These are phyloP conservation scores for Endocladia muricata DNA, from an alignment of 31 red algal genomes.

Conservation along the genomic window DNA sequence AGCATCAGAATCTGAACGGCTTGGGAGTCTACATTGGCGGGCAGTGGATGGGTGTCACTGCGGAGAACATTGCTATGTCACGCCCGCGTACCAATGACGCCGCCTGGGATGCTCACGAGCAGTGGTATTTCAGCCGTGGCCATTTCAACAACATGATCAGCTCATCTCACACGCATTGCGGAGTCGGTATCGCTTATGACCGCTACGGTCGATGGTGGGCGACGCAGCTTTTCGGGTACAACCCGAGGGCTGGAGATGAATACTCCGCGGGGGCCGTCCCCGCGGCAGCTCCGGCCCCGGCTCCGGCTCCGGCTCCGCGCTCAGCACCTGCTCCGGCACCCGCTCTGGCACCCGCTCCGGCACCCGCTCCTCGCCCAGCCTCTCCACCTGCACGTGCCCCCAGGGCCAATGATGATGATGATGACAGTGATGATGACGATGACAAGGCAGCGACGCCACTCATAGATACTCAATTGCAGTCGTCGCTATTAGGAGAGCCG, in stretches of 20 bases:
- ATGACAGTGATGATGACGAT: neutral
- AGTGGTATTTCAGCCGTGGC: slow-evolving; percentile 19
- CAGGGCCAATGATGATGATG: neutral
- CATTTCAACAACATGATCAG: slow-evolving; percentile 47
- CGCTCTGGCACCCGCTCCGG: slow-evolving; percentile 2
- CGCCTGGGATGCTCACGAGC: slow-evolving; percentile 35
- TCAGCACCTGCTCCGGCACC: neutral
- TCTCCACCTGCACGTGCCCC: neutral
- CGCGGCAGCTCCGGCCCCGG: neutral
- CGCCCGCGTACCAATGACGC: slow-evolving; percentile 22
- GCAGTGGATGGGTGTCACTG: slow-evolving; percentile 27
- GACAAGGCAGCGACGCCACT: neutral
- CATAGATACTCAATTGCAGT: neutral
- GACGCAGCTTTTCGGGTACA: slow-evolving; percentile 39
- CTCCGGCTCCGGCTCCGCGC: neutral
- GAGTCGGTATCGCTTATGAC: slow-evolving; percentile 36
- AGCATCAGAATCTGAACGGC: slow-evolving; percentile 25
- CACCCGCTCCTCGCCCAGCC: neutral
- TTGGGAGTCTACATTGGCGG: slow-evolving; percentile 17
- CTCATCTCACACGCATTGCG: slow-evolving; percentile 28
- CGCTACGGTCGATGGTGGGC: slow-evolving; percentile 30
- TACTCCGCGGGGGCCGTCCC: neutral
- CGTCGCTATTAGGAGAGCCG: slow-evolving; percentile 5
- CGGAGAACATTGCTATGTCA: slow-evolving; percentile 46
- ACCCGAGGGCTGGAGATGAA: slow-evolving; percentile 26